Evolutionary conservation across 305 asterid genomes (phyloP), one percentile per base, ranked within the genome.

Genomic region (Caryopteris hybrid): DNA sequence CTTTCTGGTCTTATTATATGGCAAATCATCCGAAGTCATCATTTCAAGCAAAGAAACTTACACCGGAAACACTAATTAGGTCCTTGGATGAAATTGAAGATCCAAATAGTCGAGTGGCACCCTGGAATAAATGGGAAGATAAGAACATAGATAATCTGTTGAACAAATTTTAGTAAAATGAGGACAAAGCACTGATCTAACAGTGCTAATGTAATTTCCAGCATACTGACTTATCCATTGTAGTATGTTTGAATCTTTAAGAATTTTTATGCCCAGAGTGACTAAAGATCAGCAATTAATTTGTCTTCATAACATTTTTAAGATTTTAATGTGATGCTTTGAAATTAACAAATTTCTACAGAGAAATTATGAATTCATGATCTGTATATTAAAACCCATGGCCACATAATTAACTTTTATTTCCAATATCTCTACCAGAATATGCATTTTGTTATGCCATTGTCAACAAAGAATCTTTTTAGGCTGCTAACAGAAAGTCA

Each of bases 21-120:
- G 21, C 47, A 66, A 54, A 69, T 56, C 36, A 21, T 75, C 45
- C 42, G 22, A 36, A 46, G 43, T 52, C 43, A 22, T 61, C 42
- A 47, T 58, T 18, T 12, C 16, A 18, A 38, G 61, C 22, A 11
- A 46, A 21, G 46, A 47, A 33, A 76, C 94, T 90, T 93, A 93
- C 99, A 66, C 99, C 96, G 36, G 97, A 93, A 43, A 91, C 96
- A 70, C 84, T 87, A 70, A 93, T 88, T 34, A 93, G 83, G 68
- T 91, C 88, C 76, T 75, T 82, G 61, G 97, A 85, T 53, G 97
- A 80, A 68, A 93, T 85, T 66, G 91, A 80, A 70, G 97, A 93
- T 76, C 99, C 99, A 74, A 86, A 93, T 74, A 89, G 82, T 75
- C 97, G 97, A 79, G 99, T 91, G 73, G 96, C 97, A 83, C 97